A percentile compares a stretch with the other conserved stretches of the same genome.
phyloP scores from a whole-genome alignment of 1,284 basidiomycete species.

The Ceratobasidium sp. region DNA sequence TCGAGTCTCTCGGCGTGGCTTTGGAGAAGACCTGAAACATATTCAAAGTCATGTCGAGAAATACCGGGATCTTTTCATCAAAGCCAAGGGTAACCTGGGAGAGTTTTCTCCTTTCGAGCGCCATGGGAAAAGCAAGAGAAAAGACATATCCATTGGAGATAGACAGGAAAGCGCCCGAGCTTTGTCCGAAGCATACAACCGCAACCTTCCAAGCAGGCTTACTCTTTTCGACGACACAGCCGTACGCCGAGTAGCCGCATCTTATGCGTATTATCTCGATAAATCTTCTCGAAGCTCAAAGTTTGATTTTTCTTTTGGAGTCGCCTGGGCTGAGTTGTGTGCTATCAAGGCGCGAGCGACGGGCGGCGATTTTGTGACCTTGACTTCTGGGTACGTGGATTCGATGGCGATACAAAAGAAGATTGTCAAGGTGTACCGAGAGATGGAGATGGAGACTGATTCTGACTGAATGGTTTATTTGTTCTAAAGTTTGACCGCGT shows the following conservation, averaged over 20 bases:
- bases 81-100: background rate
- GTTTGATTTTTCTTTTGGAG: constrained; percentile 13
- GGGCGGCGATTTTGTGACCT: constrained; percentile 7
- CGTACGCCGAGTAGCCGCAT: background rate
- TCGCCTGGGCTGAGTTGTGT: constrained; percentile 25
- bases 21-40: constrained; percentile 28
- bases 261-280: too few relatives aligned
- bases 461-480: too few relatives aligned
- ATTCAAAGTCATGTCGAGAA: constrained; percentile 39
- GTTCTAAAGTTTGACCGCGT: too few relatives aligned
- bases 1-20: background rate
- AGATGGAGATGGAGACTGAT: background rate
- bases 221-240: constrained; percentile 28
- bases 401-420: constrained; percentile 19
- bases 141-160: constrained; percentile 1
- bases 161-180: constrained; percentile 24
- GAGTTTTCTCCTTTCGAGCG: background rate
- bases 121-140: background rate
- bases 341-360: constrained; percentile 20
- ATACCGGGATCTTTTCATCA: constrained; percentile 19
- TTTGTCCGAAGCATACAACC: constrained; percentile 28
- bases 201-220: background rate
- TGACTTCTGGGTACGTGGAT: constrained; percentile 11
- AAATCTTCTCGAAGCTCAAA: too few relatives aligned
- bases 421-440: constrained; percentile 16